A percentile compares a stretch with the other conserved stretches of the same genome.
Conservation (phyloP, 2,329 filamentous ascomycete genomes). For the Coniella vitis region DNA sequence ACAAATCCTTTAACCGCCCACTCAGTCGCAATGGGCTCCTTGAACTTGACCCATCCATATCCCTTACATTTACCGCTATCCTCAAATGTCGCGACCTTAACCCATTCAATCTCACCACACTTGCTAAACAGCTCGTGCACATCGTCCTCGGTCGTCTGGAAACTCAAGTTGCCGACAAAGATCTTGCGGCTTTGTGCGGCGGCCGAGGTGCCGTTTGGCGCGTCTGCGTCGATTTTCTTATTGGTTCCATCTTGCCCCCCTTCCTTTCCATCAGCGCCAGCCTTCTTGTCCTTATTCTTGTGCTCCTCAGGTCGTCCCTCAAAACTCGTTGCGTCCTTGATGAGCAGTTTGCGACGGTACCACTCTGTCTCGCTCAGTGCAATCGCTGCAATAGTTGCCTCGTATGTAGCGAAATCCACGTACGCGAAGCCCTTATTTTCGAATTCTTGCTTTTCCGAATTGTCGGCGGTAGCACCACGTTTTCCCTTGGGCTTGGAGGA, state of each 20-base stretch:
- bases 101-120: constrained; percentile 75
- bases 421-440: constrained; percentile 95
- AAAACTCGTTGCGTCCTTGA: constrained; percentile 87
- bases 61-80: constrained; percentile 98
- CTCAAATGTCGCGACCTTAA: constrained; percentile 91
- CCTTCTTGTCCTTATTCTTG: constrained; percentile 46
- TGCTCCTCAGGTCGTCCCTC: constrained; percentile 68
- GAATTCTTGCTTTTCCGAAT: constrained; percentile 20
- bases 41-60: constrained; percentile 91
- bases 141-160: constrained; percentile 74
- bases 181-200: constrained; percentile 56
- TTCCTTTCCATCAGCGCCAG: constrained; percentile 21
- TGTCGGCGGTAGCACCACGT: constrained; percentile 19
- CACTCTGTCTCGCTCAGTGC: constrained; percentile 80
- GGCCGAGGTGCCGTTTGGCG: constrained; percentile 26
- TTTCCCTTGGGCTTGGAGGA: constrained; percentile 36
- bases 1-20: constrained; percentile 77
- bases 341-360: constrained; percentile 71
- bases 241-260: constrained; percentile 16
- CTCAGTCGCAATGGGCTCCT: constrained; percentile 66
- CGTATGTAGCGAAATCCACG: constrained; percentile 73
- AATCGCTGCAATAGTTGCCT: constrained; percentile 69
- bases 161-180: constrained; percentile 86
- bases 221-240: constrained; percentile 22
- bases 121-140: constrained; percentile 73